phyloP scores from a whole-genome alignment of 2,329 filamentous ascomycete genomes.

The Teratosphaeria destructans region DNA sequence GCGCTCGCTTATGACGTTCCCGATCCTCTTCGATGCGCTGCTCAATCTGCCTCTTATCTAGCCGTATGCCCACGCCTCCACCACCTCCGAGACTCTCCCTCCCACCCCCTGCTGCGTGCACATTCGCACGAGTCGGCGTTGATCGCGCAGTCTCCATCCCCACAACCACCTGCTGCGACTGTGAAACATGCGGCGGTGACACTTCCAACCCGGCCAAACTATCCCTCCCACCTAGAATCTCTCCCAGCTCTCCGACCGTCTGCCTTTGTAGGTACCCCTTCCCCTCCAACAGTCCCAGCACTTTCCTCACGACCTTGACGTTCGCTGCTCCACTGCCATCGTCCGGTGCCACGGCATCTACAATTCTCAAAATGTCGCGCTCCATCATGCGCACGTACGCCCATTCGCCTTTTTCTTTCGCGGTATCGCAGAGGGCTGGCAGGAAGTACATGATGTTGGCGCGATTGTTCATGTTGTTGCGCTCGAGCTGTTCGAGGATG shows the following conservation, averaged over 20 bases:
- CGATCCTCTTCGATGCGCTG: constrained; percentile 95
- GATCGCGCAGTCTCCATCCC: neutral
- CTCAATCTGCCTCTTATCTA: constrained; percentile 85
- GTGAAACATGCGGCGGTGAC: constrained; percentile 7
- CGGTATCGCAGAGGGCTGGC: constrained; percentile 84
- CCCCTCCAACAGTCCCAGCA: constrained; percentile 42
- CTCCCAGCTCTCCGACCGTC: constrained; percentile 69
- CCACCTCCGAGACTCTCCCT: neutral
- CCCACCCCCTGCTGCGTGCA: neutral
- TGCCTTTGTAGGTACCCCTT: constrained; percentile 66
- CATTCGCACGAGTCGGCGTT: neutral
- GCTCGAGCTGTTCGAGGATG: constrained; percentile 89
- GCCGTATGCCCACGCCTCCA: constrained; percentile 19
- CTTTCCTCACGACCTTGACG: constrained; percentile 72
- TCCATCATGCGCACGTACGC: constrained; percentile 89
- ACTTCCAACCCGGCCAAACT: constrained; percentile 9
- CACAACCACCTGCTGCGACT: constrained; percentile 4
- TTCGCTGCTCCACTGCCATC: constrained; percentile 85
- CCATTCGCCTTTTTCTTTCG: constrained; percentile 40
- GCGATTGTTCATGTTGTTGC: constrained; percentile 88
- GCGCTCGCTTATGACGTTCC: constrained; percentile 80
- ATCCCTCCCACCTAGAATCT: constrained; percentile 71
- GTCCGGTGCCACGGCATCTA: constrained; percentile 82
- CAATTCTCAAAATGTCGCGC: constrained; percentile 79
- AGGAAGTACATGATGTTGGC: constrained; percentile 99